These are phyloP conservation scores for Stephanocyclus meneghinianus DNA, from an alignment of 352 stramenopile genomes.

Conservation along the genomic window DNA sequence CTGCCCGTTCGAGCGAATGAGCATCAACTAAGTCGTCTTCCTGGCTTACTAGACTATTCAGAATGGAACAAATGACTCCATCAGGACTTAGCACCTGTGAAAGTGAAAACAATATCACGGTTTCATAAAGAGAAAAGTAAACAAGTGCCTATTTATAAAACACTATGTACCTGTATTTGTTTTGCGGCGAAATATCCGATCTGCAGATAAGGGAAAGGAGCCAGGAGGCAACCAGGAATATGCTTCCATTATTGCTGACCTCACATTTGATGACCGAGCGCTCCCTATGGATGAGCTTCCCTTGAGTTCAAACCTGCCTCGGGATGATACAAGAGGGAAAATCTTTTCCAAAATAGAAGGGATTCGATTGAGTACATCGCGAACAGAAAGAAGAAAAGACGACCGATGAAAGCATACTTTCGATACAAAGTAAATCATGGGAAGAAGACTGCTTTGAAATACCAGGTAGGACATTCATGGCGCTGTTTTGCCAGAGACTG, in stretches of 20 bases:
- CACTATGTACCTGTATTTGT: slow-evolving; percentile 68
- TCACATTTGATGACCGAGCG: slow-evolving; percentile 68
- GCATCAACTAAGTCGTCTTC: slow-evolving; percentile 80
- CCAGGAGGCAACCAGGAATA: slow-evolving; percentile 83
- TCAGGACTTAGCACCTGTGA: slow-evolving; percentile 47
- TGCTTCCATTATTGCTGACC: slow-evolving; percentile 80
- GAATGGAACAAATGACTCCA: slow-evolving; percentile 75
- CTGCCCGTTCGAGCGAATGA: slow-evolving; percentile 59
- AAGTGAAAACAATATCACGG: background rate
- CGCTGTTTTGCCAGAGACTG: slow-evolving; percentile 70
- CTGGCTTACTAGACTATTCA: slow-evolving; percentile 64
- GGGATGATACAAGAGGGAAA: slow-evolving; percentile 66
- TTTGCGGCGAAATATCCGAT: slow-evolving; percentile 80
- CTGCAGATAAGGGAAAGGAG: slow-evolving; percentile 78
- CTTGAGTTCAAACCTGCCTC: slow-evolving; percentile 67
- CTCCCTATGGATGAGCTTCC: slow-evolving; percentile 46
- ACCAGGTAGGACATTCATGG: slow-evolving; percentile 52
- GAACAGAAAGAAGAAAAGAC: slow-evolving; percentile 76
- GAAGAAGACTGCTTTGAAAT: slow-evolving; percentile 60
- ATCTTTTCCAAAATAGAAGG: slow-evolving; percentile 77
- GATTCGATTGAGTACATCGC: slow-evolving; percentile 75
- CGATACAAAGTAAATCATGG: slow-evolving; percentile 79
- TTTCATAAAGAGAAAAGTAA: slow-evolving; percentile 10
- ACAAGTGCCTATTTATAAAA: background rate
- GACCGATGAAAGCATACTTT: slow-evolving; percentile 72